Evolutionary conservation across 2,329 filamentous ascomycete species (phyloP), one percentile per base, ranked within the genome.

Genomic region (Conoideocrella luteorostrata): DNA sequence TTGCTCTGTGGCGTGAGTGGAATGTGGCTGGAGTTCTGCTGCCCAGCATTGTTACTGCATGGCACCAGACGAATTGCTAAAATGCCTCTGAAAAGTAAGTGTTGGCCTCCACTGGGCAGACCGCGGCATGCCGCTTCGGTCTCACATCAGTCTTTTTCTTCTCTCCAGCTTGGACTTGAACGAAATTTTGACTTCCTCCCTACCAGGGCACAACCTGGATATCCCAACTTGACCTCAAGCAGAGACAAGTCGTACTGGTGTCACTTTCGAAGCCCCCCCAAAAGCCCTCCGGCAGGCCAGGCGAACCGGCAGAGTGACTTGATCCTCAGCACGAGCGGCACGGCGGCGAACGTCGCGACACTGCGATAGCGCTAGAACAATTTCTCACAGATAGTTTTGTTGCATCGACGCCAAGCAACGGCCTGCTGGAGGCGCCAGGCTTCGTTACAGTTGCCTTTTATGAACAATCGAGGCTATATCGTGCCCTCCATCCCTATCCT

Each of bases 391-490:
- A 38, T 7, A 20, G 4, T 9, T 15, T 17, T 22, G 23, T 30
- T 29, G 20, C n/a, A 18, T 10, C 12, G 12, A n/a, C 20, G 21
- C 9, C 11, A 17, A 7, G n/a, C 7, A 10, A 17, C 29, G 11
- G 13, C 12, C 11, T 13, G 41, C 9, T 3, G 28, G 24, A 38
- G 26, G 15, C 35, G 22, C 26, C 22, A 28, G 15, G 15, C 6
- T 23, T 24, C 28, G 36, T 28, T 20, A 26, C 15, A 7, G 21
- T 40, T 38, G 28, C 43, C 44, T 33, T 48, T 41, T 33, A 46
- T 50, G 47, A 44, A 26, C 38, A 24, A 32, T 12, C 35, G 30
- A 44, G 28, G 23, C 20, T 29, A 22, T 37, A 29, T 26, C 39
- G 33, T 24, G 32, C 29, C 29, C 29, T 30, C 33, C 44, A n/a